phyloP scores from a whole-genome alignment of 106 monocot species.

The Acorus gramineus region DNA sequence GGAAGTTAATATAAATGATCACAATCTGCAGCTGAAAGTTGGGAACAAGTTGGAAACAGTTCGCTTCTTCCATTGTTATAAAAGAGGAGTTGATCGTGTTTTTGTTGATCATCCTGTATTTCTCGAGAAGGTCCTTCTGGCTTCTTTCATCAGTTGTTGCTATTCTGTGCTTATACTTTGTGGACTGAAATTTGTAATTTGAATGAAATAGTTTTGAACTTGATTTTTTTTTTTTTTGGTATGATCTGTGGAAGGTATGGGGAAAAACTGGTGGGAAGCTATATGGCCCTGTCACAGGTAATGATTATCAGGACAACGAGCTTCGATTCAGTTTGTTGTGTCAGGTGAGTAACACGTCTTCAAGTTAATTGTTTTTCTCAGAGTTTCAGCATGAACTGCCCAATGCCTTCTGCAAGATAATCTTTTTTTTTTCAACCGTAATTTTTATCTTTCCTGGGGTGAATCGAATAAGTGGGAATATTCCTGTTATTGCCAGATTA shows the following conservation, averaged over 20 bases:
- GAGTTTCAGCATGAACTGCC: not conserved
- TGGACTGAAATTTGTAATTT: not conserved
- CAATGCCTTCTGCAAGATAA: not conserved
- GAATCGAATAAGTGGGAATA: no score
- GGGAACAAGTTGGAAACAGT: constrained; percentile 46
- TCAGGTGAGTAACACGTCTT: constrained; percentile 34
- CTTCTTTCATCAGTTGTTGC: not conserved
- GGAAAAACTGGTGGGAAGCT: constrained; percentile 77
- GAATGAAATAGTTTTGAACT: no score
- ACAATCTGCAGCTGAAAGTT: constrained; percentile 44
- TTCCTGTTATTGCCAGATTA: no score
- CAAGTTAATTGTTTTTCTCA: not conserved
- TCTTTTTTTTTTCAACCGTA: not conserved
- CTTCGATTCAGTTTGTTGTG: constrained; percentile 59
- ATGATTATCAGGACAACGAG: constrained; percentile 76
- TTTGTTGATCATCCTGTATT: constrained; percentile 86
- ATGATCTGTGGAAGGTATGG: constrained; percentile 42
- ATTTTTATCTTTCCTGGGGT: no score
- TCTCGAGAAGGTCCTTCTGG: constrained; percentile 59
- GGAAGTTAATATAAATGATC: no score
- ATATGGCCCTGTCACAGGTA: constrained; percentile 80
- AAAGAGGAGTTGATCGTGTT: constrained; percentile 92
- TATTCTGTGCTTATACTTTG: not conserved
- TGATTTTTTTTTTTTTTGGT: no score
- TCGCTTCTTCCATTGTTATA: constrained; percentile 80